Conservation (phyloP, 2,329 filamentous ascomycete species). For the Fusarium sp. region DNA sequence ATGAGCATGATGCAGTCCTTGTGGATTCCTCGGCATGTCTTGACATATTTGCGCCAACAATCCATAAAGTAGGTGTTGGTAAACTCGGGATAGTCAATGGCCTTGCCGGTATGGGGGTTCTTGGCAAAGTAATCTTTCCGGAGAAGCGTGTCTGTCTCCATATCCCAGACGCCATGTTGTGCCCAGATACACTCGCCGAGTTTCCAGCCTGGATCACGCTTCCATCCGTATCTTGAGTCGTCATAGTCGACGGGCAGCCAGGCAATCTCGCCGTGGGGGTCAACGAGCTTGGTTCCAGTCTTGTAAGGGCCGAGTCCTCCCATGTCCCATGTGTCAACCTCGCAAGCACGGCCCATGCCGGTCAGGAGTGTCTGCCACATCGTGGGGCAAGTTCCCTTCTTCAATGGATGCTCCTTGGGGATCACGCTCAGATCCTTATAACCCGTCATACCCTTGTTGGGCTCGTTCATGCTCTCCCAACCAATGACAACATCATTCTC, state of each 20-base stretch:
- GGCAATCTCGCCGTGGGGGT: slow-evolving; percentile 85
- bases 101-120: slow-evolving; percentile 78
- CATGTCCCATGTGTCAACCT: slow-evolving; percentile 94
- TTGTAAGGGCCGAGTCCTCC: slow-evolving; percentile 93
- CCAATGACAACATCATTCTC: slow-evolving; percentile 90
- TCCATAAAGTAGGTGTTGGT: slow-evolving; percentile 93
- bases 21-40: slow-evolving; percentile 81
- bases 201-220: slow-evolving; percentile 87
- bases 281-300: slow-evolving; percentile 83
- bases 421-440: slow-evolving; percentile 84
- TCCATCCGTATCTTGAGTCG: slow-evolving; percentile 90
- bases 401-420: slow-evolving; percentile 87
- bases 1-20: slow-evolving; percentile 87
- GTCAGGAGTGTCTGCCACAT: slow-evolving; percentile 94
- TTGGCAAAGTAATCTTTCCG: slow-evolving; percentile 90
- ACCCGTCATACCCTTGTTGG: slow-evolving; percentile 88
- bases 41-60: slow-evolving; percentile 81
- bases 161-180: slow-evolving; percentile 96
- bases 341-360: slow-evolving; percentile 90
- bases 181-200: slow-evolving; percentile 97
- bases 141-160: slow-evolving; percentile 78
- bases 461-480: slow-evolving; percentile 97
- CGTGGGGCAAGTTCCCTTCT: slow-evolving; percentile 93
- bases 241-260: slow-evolving; percentile 89
- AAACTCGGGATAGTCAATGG: slow-evolving; percentile 84